These are phyloP conservation scores for Ophioceras dolichostomum DNA, from an alignment of 2,329 filamentous ascomycete genomes.

Conservation along the genomic window DNA sequence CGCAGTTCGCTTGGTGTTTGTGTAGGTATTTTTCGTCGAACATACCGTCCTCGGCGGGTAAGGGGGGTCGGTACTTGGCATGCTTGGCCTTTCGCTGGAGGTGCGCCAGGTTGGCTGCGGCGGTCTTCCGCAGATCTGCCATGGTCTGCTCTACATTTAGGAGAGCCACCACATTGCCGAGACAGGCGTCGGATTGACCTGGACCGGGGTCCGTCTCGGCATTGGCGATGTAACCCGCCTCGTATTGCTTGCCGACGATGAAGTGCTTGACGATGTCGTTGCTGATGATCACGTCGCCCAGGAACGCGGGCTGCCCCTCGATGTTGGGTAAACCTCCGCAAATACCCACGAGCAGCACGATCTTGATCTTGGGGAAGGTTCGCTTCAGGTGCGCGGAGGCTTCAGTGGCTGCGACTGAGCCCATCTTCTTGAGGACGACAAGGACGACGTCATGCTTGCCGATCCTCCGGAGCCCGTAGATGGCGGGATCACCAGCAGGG, in stretches of 20 bases:
- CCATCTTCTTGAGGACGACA: constrained; percentile 4
- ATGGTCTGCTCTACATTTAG: no score
- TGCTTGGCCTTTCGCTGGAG: no score
- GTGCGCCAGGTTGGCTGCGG: no score
- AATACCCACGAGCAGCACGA: constrained; percentile 13
- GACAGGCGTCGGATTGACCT: no score
- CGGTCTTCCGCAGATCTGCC: no score
- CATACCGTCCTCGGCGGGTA: no score
- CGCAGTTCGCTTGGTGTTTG: background rate
- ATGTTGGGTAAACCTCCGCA: constrained; percentile 8
- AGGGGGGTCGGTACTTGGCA: no score
- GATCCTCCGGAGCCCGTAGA: background rate
- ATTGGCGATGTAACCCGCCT: constrained; percentile 7
- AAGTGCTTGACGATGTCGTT: constrained; percentile 10
- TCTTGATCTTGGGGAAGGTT: constrained; percentile 9
- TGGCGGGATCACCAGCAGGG: no score
- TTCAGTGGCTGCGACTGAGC: constrained; percentile 6
- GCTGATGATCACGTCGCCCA: constrained; percentile 13
- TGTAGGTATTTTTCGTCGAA: constrained; percentile 2
- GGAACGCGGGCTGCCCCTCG: constrained; percentile 7
- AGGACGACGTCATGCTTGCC: constrained; percentile 1
- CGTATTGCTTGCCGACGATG: constrained; percentile 7
- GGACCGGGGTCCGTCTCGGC: constrained; percentile 3
- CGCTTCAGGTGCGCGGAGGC: constrained; percentile 2
- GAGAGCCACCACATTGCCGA: no score